Percentiles rank a stretch among this genome's conserved stretches.
Evolutionary conservation across 306 rosid species (phyloP).

Genomic region (Glycine soja): DNA sequence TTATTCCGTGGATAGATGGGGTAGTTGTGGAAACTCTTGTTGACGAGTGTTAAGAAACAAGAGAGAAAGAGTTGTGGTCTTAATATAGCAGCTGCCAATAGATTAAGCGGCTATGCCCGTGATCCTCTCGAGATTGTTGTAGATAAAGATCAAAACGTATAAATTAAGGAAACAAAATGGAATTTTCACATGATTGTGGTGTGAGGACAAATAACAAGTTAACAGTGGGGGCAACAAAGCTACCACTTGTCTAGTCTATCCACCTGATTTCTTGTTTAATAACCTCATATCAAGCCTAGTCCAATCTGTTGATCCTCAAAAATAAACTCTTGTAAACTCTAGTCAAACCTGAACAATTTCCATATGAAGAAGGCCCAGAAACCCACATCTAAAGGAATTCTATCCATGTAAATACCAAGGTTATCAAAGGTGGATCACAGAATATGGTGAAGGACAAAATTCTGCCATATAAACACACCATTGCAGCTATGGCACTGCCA

Average conservation of each 20-base stretch:
- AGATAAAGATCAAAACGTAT: neutral
- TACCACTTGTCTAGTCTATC: neutral
- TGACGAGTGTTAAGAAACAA: no score
- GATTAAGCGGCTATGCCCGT: conserved; percentile 11
- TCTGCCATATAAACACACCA: no score
- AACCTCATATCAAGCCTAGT: neutral
- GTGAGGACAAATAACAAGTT: conserved; percentile 4
- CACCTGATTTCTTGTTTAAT: neutral
- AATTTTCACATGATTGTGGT: neutral
- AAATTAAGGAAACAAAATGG: neutral
- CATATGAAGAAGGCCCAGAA: no score
- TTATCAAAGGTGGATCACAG: no score
- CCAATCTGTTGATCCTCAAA: neutral
- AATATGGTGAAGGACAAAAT: no score
- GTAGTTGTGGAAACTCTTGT: no score
- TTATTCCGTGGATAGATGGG: no score
- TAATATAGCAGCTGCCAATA: conserved; percentile 27
- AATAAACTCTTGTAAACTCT: neutral
- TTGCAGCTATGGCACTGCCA: no score
- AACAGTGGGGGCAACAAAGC: neutral
- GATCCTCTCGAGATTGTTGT: no score
- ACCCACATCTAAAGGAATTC: conserved; percentile 33
- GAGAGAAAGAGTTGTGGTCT: neutral
- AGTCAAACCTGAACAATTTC: no score
- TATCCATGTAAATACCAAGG: conserved; percentile 4